Conservation (phyloP, 2,329 filamentous ascomycete species). For the Colletotrichum tamarilloi region DNA sequence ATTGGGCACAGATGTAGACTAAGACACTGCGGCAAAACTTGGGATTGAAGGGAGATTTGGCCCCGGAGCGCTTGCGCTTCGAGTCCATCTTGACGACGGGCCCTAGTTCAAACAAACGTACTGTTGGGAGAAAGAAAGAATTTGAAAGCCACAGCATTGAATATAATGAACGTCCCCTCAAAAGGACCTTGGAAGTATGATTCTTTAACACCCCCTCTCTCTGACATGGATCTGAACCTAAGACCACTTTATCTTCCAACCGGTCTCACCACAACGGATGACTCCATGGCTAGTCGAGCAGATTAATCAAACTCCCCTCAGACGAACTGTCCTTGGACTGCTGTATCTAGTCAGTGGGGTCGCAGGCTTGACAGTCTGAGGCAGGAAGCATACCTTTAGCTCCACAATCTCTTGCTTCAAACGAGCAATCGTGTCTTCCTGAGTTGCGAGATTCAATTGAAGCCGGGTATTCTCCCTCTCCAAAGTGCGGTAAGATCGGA, state of each 20-base stretch:
- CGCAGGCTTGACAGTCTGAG: no score
- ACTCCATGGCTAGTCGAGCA: neutral
- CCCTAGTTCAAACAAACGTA: no score
- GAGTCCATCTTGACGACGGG: no score
- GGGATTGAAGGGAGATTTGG: no score
- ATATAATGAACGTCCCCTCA: no score
- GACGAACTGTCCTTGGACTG: neutral
- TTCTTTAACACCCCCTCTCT: no score
- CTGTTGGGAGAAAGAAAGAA: rapidly evolving
- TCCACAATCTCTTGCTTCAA: neutral
- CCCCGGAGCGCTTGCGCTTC: no score
- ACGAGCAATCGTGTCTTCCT: neutral
- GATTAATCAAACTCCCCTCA: neutral
- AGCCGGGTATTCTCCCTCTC: neutral
- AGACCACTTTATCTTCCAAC: neutral
- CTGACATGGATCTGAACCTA: no score
- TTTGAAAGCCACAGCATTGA: no score
- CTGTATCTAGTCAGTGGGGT: neutral
- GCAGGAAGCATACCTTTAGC: neutral
- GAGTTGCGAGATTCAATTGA: neutral
- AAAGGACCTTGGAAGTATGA: no score
- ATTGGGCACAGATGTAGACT: no score
- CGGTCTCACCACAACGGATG: neutral
- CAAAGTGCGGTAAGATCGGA: neutral
- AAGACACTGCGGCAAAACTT: no score